These are phyloP conservation scores for Daldinia caldariorum DNA, from an alignment of 495 filamentous ascomycete species.

Conservation along the genomic window DNA sequence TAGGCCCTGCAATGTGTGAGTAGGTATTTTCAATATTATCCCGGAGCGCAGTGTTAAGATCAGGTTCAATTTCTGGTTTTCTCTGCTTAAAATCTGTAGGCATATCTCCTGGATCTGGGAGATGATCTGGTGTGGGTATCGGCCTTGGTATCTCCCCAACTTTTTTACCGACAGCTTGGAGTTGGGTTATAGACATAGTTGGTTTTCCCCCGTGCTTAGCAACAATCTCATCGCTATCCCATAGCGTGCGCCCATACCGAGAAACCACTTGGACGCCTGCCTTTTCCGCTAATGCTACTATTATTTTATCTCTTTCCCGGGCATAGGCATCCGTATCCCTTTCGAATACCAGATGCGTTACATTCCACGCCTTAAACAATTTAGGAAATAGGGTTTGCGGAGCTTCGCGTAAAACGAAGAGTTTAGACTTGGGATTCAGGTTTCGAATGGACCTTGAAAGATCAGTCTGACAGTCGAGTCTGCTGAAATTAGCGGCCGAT, in stretches of 20 bases:
- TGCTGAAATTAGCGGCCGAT: conserved; percentile 38
- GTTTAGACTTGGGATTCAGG: conserved; percentile 70
- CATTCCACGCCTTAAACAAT: conserved; percentile 72
- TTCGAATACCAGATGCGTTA: conserved; percentile 77
- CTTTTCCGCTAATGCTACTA: conserved; percentile 65
- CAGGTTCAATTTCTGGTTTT: conserved; percentile 53
- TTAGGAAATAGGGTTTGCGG: conserved; percentile 73
- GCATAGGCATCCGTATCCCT: conserved; percentile 78
- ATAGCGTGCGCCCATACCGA: conserved; percentile 69
- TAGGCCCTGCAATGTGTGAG: conserved; percentile 65
- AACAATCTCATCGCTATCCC: conserved; percentile 72
- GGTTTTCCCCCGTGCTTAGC: conserved; percentile 70
- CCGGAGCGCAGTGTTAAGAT: conserved; percentile 65
- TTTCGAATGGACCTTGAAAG: conserved; percentile 68
- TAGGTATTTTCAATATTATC: conserved; percentile 63
- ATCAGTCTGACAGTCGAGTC: conserved; percentile 71
- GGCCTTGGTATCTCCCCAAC: conserved; percentile 64
- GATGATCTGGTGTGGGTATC: conserved; percentile 60
- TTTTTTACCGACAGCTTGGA: conserved; percentile 60
- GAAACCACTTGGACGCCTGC: conserved; percentile 71
- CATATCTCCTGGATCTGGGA: conserved; percentile 71
- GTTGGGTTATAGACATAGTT: conserved; percentile 73
- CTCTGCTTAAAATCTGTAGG: conserved; percentile 64
- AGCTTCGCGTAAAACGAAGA: conserved; percentile 73
- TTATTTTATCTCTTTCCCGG: conserved; percentile 63